Conservation (phyloP, 2,329 filamentous ascomycete species). For the Aspergillus niger region DNA sequence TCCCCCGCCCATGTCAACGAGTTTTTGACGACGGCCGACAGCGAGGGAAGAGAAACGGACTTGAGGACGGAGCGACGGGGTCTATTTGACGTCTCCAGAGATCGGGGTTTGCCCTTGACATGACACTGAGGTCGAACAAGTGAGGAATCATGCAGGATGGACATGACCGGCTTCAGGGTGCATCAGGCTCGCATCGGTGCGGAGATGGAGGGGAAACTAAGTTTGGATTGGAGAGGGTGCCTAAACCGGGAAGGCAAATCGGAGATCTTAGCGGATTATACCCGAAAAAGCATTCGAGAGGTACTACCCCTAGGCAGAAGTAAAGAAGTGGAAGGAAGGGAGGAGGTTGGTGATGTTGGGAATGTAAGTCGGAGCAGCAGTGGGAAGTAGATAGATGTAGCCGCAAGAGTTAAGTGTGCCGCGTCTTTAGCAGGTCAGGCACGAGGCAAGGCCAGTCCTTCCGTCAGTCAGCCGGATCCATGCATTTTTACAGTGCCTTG, state of each 20-base stretch:
- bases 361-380: not conserved
- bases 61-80: slow-evolving; percentile 26
- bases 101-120: slow-evolving; percentile 21
- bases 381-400: too few relatives aligned
- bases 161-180: slow-evolving; percentile 5
- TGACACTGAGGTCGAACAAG: slow-evolving; percentile 25
- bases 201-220: not conserved
- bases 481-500: too few relatives aligned
- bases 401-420: not conserved
- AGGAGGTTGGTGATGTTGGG: not conserved
- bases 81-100: slow-evolving; percentile 4
- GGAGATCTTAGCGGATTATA: not conserved
- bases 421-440: not conserved
- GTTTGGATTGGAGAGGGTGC: not conserved
- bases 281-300: not conserved
- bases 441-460: not conserved
- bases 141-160: slow-evolving; percentile 12
- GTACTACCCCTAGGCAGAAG: not conserved
- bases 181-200: not conserved
- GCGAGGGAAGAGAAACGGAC: slow-evolving; percentile 33
- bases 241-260: not conserved
- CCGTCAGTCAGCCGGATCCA: not conserved
- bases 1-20: slow-evolving; percentile 41
- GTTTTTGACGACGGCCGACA: slow-evolving; percentile 38
- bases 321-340: not conserved